Evolutionary conservation across 73 alveolate genomes (phyloP), one percentile per base, ranked within the genome.

Genomic region (Loxodes magnus): DNA sequence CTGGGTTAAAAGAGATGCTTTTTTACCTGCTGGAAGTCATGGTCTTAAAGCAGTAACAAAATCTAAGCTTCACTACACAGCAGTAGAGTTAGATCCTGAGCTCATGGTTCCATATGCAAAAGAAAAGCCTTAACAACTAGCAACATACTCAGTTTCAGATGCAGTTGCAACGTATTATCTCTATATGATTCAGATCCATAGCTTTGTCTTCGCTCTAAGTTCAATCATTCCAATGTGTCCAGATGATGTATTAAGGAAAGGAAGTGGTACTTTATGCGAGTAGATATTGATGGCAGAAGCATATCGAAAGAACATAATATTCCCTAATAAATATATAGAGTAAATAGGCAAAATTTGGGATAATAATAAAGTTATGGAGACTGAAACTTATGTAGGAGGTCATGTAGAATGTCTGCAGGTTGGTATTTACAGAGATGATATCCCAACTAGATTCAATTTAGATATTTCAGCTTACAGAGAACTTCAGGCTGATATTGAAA

Each of bases 1-100:
- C 62, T 96, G 99, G 99, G 99, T 96, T 48, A 84, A 85, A 55
- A 82, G 99, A 68, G 99, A 96, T 78, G 96, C 99, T 22, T 93
- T 84, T 67, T 82, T 88, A 3, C 97, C 97, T 10, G 88, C 88
- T 66, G 99, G 99, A 4, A 70, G 94, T 33, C 98, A 94, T 50
- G 99, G 98, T 38, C 82, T 94, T 37, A 91, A 94, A 65, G 96
- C 95, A n/a, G 98, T 85, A 43, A 95, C 99, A 7, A 84, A 88
- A 50, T 96, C 97, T 42, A 95, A 95, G 81, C 84, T 95, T 41
- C 97, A 97, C 43, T 95, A 95, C 74, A 96, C 93, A 39, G 99
- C 99, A 2, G 96, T 95, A 29, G 99, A 95, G 76, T 92, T 95
- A 10, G 99, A 95, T 39, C 99, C 99, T 2, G 99, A 95, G 77